A percentile compares a stretch with the other conserved stretches of the same genome.
Conservation (phyloP, 2,329 filamentous ascomycete genomes). For the Cyanodermella asteris region DNA sequence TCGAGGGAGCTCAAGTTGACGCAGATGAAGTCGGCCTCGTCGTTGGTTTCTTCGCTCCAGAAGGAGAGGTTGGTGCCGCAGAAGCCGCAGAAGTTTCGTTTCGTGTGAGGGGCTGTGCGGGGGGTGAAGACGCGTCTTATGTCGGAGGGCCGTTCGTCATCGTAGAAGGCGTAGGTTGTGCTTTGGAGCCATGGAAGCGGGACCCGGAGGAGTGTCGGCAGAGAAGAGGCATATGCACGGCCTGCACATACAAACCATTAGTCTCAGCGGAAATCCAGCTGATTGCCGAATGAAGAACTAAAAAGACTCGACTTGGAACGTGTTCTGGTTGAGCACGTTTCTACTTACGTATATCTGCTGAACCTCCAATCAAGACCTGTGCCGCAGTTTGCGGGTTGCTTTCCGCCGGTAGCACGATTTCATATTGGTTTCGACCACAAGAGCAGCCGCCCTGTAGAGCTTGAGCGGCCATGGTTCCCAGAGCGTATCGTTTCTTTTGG, state of each 20-base stretch:
- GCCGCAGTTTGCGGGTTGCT: conserved; percentile 33
- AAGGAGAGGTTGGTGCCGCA: conserved; percentile 71
- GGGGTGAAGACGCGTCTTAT: conserved; percentile 49
- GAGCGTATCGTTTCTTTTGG: too few species aligned
- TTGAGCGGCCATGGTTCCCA: too few species aligned
- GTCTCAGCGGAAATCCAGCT: conserved; percentile 2
- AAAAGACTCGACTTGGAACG: neutral
- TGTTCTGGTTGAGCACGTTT: conserved; percentile 5
- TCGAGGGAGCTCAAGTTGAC: conserved; percentile 60
- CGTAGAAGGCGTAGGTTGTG: conserved; percentile 50
- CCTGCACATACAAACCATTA: too few species aligned
- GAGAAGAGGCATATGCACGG: conserved; percentile 1
- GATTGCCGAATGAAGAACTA: neutral
- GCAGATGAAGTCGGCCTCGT: conserved; percentile 58
- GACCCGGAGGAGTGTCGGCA: conserved; percentile 44
- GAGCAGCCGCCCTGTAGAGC: conserved; percentile 56
- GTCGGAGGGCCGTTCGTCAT: conserved; percentile 48
- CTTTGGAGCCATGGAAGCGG: conserved; percentile 64
- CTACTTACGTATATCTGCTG: conserved; percentile 47
- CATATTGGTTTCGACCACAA: conserved; percentile 70
- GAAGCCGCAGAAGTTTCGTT: conserved; percentile 74
- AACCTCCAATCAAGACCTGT: conserved; percentile 54
- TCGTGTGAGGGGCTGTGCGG: conserved; percentile 32
- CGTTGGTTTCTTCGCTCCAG: conserved; percentile 53
- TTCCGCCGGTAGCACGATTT: conserved; percentile 46